Percentiles rank a stretch among this genome's conserved stretches.
Conservation (phyloP, 1,139 yeast species). For the Candida dubliniensis region DNA sequence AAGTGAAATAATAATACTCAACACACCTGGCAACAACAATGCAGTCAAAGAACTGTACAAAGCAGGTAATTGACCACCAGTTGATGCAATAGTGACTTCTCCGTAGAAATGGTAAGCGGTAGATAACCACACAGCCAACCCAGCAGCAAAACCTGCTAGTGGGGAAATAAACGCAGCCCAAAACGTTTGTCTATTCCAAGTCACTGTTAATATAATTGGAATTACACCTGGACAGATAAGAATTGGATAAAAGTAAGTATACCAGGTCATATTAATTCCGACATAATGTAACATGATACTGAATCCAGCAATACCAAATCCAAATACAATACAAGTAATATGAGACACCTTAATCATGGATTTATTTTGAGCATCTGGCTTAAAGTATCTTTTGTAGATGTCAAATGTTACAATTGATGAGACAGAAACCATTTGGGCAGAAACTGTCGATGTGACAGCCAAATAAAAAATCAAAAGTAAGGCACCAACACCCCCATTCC, state of each 20-base stretch:
- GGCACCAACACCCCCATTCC: conserved; percentile 32
- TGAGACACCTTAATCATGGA: conserved; percentile 30
- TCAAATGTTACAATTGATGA: conserved; percentile 32
- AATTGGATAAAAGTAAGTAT: conserved; percentile 35
- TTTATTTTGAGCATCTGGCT: conserved; percentile 26
- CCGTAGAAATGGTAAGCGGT: conserved; percentile 28
- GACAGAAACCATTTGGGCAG: conserved; percentile 34
- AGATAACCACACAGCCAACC: conserved; percentile 26
- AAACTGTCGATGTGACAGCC: conserved; percentile 34
- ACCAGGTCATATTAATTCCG: conserved; percentile 35
- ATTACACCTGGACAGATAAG: conserved; percentile 38
- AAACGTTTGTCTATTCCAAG: conserved; percentile 33
- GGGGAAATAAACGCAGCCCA: conserved; percentile 30
- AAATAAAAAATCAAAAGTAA: conserved; percentile 27
- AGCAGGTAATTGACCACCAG: conserved; percentile 35
- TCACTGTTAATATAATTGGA: conserved; percentile 32
- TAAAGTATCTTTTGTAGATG: conserved; percentile 30
- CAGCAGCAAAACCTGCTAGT: conserved; percentile 23
- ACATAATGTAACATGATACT: conserved; percentile 33
- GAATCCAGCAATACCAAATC: conserved; percentile 30
- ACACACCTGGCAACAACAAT: conserved; percentile 31
- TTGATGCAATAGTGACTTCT: conserved; percentile 22
- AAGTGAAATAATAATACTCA: conserved; percentile 27
- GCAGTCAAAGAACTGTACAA: conserved; percentile 34
- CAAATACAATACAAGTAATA: conserved; percentile 29